Conservation (phyloP, 2,329 filamentous ascomycete species). For the Lachnellula hyalina region DNA sequence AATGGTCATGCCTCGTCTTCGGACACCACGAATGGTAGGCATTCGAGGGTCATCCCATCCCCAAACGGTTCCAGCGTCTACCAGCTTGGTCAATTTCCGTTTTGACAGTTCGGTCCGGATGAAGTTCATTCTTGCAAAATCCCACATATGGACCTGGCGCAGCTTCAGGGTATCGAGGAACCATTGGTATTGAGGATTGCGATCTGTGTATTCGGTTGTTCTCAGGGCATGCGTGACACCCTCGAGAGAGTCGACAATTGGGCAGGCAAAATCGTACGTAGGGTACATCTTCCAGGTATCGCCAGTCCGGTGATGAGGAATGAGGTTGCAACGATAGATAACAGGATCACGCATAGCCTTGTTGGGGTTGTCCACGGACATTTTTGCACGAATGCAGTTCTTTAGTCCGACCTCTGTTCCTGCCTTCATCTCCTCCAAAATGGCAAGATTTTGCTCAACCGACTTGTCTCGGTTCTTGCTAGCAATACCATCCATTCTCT, state of each 20-base stretch:
- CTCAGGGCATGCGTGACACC: slow-evolving; percentile 79
- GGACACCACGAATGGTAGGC: slow-evolving; percentile 77
- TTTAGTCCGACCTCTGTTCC: slow-evolving; percentile 71
- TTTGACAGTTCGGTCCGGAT: slow-evolving; percentile 78
- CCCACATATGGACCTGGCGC: slow-evolving; percentile 77
- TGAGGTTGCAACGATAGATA: slow-evolving; percentile 91
- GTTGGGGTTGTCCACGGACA: slow-evolving; percentile 86
- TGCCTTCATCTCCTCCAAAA: slow-evolving; percentile 90
- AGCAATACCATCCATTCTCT: slow-evolving; percentile 78
- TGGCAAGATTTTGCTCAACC: slow-evolving; percentile 77
- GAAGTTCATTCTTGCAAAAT: slow-evolving; percentile 81
- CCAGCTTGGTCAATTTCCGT: slow-evolving; percentile 79
- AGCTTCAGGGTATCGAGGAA: slow-evolving; percentile 70
- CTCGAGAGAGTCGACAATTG: slow-evolving; percentile 73
- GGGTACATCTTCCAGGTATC: slow-evolving; percentile 80
- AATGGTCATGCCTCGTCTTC: slow-evolving; percentile 73
- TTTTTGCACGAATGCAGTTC: slow-evolving; percentile 93
- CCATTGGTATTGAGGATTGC: slow-evolving; percentile 84
- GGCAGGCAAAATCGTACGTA: slow-evolving; percentile 82
- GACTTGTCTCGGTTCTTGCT: slow-evolving; percentile 74
- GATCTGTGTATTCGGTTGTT: slow-evolving; percentile 83
- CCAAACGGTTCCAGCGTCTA: slow-evolving; percentile 69
- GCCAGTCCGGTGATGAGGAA: slow-evolving; percentile 80
- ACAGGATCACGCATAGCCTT: slow-evolving; percentile 95
- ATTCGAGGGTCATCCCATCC: slow-evolving; percentile 86